A percentile compares a stretch with the other conserved stretches of the same genome.
Conservation (phyloP, 129 eudicot genomes). For the Kitagawia praeruptora region DNA sequence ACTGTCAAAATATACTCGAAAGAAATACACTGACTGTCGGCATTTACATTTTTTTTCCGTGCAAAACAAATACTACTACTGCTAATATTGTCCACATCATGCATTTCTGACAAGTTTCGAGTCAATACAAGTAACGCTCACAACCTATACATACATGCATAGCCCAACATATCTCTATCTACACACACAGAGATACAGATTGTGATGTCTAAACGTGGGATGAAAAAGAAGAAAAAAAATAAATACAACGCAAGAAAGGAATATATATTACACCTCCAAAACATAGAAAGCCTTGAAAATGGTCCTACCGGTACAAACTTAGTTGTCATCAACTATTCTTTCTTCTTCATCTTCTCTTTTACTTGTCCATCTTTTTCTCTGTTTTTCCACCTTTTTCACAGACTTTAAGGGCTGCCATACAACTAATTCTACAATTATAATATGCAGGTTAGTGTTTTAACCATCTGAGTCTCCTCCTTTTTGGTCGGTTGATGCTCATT, state of each 20-base stretch:
- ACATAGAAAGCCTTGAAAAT: background rate
- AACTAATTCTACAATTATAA: conserved; percentile 25
- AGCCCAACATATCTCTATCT: background rate
- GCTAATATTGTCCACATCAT: background rate
- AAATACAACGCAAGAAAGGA: conserved; percentile 14
- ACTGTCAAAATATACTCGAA: background rate
- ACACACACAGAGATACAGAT: conserved; percentile 14
- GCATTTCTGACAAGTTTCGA: background rate
- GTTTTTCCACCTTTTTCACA: conserved; percentile 20
- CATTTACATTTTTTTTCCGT: background rate
- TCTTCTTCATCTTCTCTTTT: background rate
- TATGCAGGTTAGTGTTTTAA: conserved; percentile 33
- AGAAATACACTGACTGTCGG: background rate
- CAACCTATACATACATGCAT: background rate
- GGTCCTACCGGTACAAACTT: conserved; percentile 9
- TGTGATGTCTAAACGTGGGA: conserved; percentile 34
- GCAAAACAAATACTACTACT: background rate
- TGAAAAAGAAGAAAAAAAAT: conserved; percentile 16
- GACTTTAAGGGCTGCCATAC: conserved; percentile 49
- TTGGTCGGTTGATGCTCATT: conserved; percentile 49
- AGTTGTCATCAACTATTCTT: conserved; percentile 8
- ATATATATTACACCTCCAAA: background rate
- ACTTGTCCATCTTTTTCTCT: background rate
- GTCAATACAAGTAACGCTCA: background rate
- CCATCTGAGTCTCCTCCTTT: conserved; percentile 46